These are phyloP conservation scores for Benincasa hispida DNA, from an alignment of 306 rosid species.

Conservation along the genomic window DNA sequence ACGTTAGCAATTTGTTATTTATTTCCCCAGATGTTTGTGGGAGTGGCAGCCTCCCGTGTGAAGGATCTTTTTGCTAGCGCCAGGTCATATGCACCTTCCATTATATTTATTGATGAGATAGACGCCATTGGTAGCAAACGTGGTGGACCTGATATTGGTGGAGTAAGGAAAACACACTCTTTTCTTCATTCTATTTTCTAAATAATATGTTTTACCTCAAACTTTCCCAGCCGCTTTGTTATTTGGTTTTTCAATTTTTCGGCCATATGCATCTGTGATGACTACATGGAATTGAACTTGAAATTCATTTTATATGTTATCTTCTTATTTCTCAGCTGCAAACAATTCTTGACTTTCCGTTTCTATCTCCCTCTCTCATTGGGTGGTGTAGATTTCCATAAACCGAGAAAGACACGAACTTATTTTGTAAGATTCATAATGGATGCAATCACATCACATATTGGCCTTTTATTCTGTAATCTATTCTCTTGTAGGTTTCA, in stretches of 20 bases:
- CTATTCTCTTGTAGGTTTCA: background rate
- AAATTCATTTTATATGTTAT: background rate
- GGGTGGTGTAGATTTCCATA: background rate
- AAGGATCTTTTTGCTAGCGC: slow-evolving; percentile 85
- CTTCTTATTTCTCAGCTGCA: background rate
- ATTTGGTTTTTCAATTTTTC: background rate
- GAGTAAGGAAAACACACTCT: slow-evolving; percentile 52
- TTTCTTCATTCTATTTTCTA: slow-evolving; percentile 1
- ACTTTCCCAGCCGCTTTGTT: background rate
- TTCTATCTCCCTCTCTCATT: background rate
- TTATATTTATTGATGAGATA: slow-evolving; percentile 92
- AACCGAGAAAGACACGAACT: background rate
- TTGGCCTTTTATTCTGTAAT: background rate
- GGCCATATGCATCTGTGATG: background rate
- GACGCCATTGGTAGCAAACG: slow-evolving; percentile 99
- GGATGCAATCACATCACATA: background rate
- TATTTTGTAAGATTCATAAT: background rate
- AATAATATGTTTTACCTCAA: background rate
- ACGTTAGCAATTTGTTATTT: background rate
- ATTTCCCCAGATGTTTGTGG: slow-evolving; percentile 79
- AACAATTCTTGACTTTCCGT: background rate
- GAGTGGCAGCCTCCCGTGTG: slow-evolving; percentile 99
- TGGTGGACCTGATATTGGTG: slow-evolving; percentile 98
- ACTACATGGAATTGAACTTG: background rate
- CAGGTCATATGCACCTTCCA: slow-evolving; percentile 85